Evolutionary conservation across 441 rosid genomes (phyloP).

Genomic region (Erodium trifolium): DNA sequence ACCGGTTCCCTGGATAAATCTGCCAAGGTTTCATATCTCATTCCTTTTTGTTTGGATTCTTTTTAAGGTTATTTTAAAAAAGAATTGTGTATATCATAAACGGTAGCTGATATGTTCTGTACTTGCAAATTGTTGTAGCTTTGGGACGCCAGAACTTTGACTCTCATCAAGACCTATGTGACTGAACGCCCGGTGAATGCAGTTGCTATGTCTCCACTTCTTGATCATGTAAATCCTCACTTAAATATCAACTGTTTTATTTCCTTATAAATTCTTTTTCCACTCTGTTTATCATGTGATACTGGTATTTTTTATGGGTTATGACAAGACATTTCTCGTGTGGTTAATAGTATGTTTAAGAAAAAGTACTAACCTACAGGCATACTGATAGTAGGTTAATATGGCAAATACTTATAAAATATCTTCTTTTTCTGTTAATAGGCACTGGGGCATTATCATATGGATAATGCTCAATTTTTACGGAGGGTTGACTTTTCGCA

Average conservation of each 20-base stretch:
- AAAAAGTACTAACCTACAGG: too few species aligned
- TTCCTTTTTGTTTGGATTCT: background rate
- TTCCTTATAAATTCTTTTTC: too few species aligned
- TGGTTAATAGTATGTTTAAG: too few species aligned
- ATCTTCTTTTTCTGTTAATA: too few species aligned
- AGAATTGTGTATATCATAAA: too few species aligned
- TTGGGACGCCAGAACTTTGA: slow-evolving; percentile 67
- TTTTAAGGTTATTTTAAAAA: background rate
- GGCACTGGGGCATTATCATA: too few species aligned
- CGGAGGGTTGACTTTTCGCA: too few species aligned
- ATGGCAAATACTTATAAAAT: too few species aligned
- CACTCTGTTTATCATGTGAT: background rate
- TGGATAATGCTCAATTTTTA: too few species aligned
- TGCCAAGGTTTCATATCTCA: slow-evolving; percentile 51
- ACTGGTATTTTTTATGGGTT: too few species aligned
- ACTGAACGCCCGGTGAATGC: slow-evolving; percentile 82
- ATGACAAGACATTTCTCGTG: too few species aligned
- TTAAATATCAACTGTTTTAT: background rate
- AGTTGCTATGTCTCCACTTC: slow-evolving; percentile 87
- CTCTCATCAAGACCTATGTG: slow-evolving; percentile 65
- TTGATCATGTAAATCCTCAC: slow-evolving; percentile 50
- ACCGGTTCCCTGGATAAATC: slow-evolving; percentile 88
- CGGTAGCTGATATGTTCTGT: slow-evolving; percentile 3
- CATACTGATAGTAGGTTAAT: too few species aligned
- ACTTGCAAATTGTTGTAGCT: slow-evolving; percentile 31